These are phyloP conservation scores for peach (Prunus persica) DNA, from an alignment of 306 rosid species.

Conservation along the genomic window DNA sequence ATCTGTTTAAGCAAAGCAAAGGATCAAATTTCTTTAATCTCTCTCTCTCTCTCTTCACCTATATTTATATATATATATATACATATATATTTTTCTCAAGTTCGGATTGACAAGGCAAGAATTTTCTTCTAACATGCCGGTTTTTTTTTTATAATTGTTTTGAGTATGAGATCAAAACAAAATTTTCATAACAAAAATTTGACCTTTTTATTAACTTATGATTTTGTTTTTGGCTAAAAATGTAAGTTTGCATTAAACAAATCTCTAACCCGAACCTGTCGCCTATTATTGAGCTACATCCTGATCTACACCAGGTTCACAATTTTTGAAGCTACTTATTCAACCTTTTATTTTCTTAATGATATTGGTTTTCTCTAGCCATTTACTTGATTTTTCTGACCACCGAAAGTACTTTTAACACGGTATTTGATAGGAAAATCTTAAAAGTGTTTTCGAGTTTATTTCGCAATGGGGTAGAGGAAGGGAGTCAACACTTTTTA, in stretches of 20 bases:
- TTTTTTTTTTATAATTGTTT: no score
- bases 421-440: no score
- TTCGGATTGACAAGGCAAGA: conserved; percentile 4
- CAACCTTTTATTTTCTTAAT: background rate
- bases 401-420: no score
- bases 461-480: no score
- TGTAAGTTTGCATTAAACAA: background rate
- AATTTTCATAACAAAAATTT: background rate
- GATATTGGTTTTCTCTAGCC: background rate
- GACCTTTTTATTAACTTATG: background rate
- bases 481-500: no score
- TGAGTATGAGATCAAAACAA: no score
- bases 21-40: conserved; percentile 24
- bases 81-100: background rate
- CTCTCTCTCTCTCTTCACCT: background rate
- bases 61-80: no score
- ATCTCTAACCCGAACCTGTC: background rate
- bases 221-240: background rate
- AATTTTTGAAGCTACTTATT: background rate
- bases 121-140: background rate
- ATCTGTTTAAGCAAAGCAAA: conserved; percentile 39
- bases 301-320: background rate
- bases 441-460: no score
- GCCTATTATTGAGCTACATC: background rate
- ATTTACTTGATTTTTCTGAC: no score